Conservation (phyloP, 2,329 filamentous ascomycete species). For the Bipolaris oryzae region DNA sequence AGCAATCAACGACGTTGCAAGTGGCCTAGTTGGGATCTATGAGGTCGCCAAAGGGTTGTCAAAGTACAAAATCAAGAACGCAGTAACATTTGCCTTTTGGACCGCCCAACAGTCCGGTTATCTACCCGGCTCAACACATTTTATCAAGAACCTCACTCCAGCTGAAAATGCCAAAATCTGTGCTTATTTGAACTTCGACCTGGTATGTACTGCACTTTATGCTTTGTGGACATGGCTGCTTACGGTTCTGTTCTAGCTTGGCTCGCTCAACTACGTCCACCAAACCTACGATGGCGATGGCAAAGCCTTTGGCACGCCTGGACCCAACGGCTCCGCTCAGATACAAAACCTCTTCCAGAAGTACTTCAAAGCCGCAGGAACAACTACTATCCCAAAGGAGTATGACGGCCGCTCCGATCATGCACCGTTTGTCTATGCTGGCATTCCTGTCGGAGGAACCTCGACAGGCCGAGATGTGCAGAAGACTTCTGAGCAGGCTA, state of each 20-base stretch:
- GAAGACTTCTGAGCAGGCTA: not conserved
- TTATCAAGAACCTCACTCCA: not conserved
- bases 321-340: no score
- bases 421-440: not conserved
- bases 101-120: not conserved
- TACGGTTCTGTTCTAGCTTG: not conserved
- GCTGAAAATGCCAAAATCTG: not conserved
- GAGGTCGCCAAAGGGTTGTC: not conserved
- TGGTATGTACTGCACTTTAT: not conserved
- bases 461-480: not conserved
- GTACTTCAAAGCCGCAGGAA: not conserved
- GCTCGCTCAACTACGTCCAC: no score
- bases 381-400: not conserved
- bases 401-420: not conserved
- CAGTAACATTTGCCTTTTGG: not conserved
- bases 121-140: not conserved
- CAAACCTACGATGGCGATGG: not conserved
- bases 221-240: no score
- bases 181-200: not conserved
- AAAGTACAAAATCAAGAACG: not conserved
- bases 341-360: no score
- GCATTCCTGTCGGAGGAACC: not conserved
- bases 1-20: constrained; percentile 46
- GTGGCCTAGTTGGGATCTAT: constrained; percentile 47
- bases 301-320: not conserved